These are phyloP conservation scores for Aotearoamyces nothofagi DNA, from an alignment of 2,329 filamentous ascomycete species.

Conservation along the genomic window DNA sequence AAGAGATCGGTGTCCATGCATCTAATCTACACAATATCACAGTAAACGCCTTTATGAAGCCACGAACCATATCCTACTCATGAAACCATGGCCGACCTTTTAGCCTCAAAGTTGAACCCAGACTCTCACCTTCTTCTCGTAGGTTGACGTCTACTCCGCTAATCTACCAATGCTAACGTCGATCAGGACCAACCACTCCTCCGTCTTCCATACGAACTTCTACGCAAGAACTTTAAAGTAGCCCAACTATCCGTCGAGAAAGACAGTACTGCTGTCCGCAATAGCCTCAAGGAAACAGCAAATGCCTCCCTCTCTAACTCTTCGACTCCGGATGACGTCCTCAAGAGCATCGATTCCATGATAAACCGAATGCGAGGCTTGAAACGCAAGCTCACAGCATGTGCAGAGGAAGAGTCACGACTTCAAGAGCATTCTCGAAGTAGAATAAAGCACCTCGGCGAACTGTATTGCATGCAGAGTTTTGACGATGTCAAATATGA, in stretches of 20 bases:
- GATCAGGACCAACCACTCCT: conserved; percentile 81
- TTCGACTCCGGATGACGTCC: conserved; percentile 52
- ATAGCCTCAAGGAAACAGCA: conserved; percentile 43
- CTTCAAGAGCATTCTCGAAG: conserved; percentile 64
- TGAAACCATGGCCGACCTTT: conserved; percentile 38
- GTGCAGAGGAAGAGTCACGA: conserved; percentile 65
- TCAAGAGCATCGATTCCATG: conserved; percentile 72
- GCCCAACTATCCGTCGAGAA: conserved; percentile 65
- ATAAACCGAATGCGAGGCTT: conserved; percentile 70
- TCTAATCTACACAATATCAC: no score
- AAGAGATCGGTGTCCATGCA: no score
- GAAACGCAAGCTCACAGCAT: conserved; percentile 69
- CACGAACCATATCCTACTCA: neutral
- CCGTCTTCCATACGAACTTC: conserved; percentile 80
- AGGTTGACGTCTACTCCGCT: conserved; percentile 9
- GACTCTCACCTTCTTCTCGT: conserved; percentile 64
- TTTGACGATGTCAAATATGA: conserved; percentile 91
- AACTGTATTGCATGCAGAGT: conserved; percentile 64
- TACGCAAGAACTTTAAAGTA: conserved; percentile 85
- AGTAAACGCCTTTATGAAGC: neutral
- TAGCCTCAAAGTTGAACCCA: conserved; percentile 55
- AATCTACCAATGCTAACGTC: conserved; percentile 7
- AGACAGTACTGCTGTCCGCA: conserved; percentile 47
- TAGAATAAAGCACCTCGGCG: conserved; percentile 65
- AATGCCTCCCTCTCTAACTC: conserved; percentile 50